Evolutionary conservation across 2,329 filamentous ascomycete genomes (phyloP).

Genomic region (Xylariaceae sp.): DNA sequence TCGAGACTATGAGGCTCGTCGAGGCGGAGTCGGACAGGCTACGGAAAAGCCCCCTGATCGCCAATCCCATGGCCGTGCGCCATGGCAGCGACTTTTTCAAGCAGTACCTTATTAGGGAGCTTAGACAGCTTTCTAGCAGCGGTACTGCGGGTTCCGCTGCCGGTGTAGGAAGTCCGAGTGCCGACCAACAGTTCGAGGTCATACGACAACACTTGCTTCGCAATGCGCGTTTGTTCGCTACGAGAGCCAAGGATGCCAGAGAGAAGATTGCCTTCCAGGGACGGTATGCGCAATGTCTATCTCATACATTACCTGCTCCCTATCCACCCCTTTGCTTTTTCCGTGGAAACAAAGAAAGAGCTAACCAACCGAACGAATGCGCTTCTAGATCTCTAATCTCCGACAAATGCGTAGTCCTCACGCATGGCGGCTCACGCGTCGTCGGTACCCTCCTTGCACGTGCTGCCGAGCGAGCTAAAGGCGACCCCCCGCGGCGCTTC

Average conservation of each 20-base stretch:
- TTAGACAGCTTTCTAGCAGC: conserved; percentile 47
- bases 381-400: conserved; percentile 60
- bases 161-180: conserved; percentile 26
- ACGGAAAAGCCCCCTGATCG: conserved; percentile 58
- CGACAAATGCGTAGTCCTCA: conserved; percentile 77
- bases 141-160: conserved; percentile 18
- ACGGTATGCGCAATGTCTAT: conserved; percentile 10
- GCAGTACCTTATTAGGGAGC: conserved; percentile 77
- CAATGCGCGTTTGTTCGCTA: conserved; percentile 82
- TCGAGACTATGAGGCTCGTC: conserved; percentile 85
- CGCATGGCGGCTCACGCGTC: conserved; percentile 80
- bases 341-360: not conserved
- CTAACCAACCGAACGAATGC: not conserved
- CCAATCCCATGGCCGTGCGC: conserved; percentile 85
- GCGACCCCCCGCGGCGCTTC: conserved; percentile 57
- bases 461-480: conserved; percentile 59
- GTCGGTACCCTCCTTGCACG: conserved; percentile 71
- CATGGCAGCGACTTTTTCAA: conserved; percentile 95
- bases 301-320: too few relatives aligned
- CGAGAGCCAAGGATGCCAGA: conserved; percentile 77
- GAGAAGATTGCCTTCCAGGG: conserved; percentile 78
- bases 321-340: not conserved
- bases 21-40: conserved; percentile 70
- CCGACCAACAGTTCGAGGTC: conserved; percentile 64
- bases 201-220: conserved; percentile 77